phyloP scores from a whole-genome alignment of 2,329 filamentous ascomycete species.

The Plenodomus tracheiphilus region DNA sequence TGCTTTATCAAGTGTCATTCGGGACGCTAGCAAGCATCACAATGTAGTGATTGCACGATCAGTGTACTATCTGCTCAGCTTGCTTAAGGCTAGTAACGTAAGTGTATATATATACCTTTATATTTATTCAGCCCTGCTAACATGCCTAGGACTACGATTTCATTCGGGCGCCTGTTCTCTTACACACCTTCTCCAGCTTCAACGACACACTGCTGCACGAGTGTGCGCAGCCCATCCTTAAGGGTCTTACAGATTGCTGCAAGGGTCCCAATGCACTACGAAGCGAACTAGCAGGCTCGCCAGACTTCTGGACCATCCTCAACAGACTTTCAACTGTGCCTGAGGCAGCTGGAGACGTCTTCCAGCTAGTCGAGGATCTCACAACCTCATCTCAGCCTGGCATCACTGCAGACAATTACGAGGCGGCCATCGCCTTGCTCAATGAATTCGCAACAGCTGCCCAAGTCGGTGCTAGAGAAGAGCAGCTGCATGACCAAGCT shows the following conservation, averaged over 20 bases:
- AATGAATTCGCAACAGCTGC: slow-evolving; percentile 89
- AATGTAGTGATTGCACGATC: slow-evolving; percentile 81
- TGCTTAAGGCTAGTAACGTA: slow-evolving; percentile 85
- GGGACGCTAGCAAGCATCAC: slow-evolving; percentile 78
- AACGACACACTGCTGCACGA: slow-evolving; percentile 75
- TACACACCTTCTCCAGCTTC: slow-evolving; percentile 89
- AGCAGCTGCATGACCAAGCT: slow-evolving; percentile 67
- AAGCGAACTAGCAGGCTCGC: slow-evolving; percentile 93
- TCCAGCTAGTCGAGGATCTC: slow-evolving; percentile 81
- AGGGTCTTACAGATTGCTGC: slow-evolving; percentile 79
- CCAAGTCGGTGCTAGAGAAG: slow-evolving; percentile 69
- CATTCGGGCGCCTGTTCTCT: slow-evolving; percentile 84
- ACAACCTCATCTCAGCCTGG: slow-evolving; percentile 72
- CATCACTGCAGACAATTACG: slow-evolving; percentile 94
- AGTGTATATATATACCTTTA: slow-evolving; percentile 42
- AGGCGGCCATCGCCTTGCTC: slow-evolving; percentile 78
- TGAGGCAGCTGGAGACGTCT: slow-evolving; percentile 76
- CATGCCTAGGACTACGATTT: slow-evolving; percentile 76
- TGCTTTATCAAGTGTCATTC: slow-evolving; percentile 76
- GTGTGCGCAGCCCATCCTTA: slow-evolving; percentile 74
- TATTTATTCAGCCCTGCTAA: neutral
- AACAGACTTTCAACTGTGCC: slow-evolving; percentile 70
- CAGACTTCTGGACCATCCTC: slow-evolving; percentile 94
- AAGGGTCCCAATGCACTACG: slow-evolving; percentile 75
- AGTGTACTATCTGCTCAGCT: slow-evolving; percentile 81